Conservation (phyloP, 1,284 basidiomycete species). For the Serendipita sp. region DNA sequence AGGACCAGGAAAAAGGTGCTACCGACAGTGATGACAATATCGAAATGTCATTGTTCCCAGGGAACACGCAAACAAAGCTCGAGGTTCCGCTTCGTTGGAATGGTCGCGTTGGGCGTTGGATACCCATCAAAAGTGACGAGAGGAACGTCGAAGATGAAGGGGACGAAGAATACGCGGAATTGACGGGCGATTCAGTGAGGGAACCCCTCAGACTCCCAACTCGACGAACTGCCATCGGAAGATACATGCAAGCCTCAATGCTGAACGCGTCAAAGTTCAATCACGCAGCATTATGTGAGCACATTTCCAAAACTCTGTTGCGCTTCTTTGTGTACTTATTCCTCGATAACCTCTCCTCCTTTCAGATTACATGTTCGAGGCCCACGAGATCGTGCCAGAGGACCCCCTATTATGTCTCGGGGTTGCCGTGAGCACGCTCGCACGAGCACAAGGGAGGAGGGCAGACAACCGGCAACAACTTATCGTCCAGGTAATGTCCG, state of each 20-base stretch:
- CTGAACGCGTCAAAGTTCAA: conserved; percentile 76
- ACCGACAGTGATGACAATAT: conserved; percentile 20
- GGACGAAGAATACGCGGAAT: conserved; percentile 15
- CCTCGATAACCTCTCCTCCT: not conserved
- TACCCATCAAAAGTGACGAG: conserved; percentile 22
- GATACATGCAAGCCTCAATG: conserved; percentile 78
- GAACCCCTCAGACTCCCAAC: conserved; percentile 30
- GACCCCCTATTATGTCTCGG: conserved; percentile 78
- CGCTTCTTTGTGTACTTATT: too few relatives aligned
- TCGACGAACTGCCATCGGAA: conserved; percentile 58
- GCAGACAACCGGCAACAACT: conserved; percentile 88
- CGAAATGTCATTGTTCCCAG: conserved; percentile 58
- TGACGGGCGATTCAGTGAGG: conserved; percentile 16
- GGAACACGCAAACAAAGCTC: conserved; percentile 45
- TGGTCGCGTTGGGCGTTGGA: conserved; percentile 33
- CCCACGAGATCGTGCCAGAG: conserved; percentile 68
- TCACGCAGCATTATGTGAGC: conserved; percentile 73
- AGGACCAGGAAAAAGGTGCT: not conserved
- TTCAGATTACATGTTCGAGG: conserved; percentile 76
- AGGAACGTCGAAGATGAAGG: conserved; percentile 16
- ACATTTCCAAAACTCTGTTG: conserved; percentile 21
- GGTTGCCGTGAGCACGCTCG: conserved; percentile 71
- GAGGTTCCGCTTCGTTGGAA: conserved; percentile 49
- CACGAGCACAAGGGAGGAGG: conserved; percentile 84
- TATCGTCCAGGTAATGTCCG: conserved; percentile 44